phyloP scores from a whole-genome alignment of 345 rosid genomes.

The Microcos paniculata region DNA sequence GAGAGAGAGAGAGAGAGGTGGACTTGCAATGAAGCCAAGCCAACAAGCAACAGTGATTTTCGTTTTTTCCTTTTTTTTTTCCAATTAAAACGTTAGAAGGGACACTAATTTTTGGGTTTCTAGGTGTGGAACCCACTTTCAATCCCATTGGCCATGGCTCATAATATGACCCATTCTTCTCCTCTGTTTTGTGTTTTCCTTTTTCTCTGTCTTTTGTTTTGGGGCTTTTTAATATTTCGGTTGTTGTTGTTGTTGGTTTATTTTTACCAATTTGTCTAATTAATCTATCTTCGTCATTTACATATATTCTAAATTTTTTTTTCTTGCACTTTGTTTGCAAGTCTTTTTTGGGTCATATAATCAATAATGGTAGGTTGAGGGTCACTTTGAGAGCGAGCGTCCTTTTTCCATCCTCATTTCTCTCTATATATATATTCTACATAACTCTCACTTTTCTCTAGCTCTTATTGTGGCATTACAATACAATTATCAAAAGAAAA shows the following conservation, averaged over 20 bases:
- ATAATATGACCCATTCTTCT: neutral
- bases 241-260: neutral
- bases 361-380: constrained; percentile 6
- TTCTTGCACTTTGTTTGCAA: neutral
- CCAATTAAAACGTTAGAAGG: neutral
- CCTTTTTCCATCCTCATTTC: neutral
- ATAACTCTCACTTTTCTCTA: neutral
- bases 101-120: neutral
- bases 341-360: neutral
- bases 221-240: neutral
- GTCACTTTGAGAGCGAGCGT: constrained; percentile 5
- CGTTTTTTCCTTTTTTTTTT: neutral
- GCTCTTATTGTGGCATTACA: neutral
- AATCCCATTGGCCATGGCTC: neutral
- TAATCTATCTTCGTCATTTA: neutral
- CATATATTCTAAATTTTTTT: neutral
- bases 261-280: neutral
- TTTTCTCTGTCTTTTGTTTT: neutral
- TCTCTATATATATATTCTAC: neutral
- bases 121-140: neutral
- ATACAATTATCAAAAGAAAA: neutral
- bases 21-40: neutral
- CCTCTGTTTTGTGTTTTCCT: neutral
- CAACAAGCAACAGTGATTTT: neutral
- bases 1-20: no score